These are phyloP conservation scores for Kwoniella sp. DNA, from an alignment of 768 basidiomycete genomes.

Conservation along the genomic window DNA sequence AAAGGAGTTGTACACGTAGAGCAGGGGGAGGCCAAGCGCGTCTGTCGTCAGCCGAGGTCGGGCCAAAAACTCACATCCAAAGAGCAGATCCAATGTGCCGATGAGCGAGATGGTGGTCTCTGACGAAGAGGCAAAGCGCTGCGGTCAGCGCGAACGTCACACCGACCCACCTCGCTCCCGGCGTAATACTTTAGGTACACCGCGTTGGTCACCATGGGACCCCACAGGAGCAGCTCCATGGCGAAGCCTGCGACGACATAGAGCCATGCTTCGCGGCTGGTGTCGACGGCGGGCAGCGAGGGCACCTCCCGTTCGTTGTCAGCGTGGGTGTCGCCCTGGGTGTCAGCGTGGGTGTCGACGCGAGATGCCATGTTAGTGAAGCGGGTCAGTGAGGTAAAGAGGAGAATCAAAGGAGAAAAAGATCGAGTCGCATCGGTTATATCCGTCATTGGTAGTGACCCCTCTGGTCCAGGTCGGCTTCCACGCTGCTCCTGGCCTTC, in stretches of 20 bases:
- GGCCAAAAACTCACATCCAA: slow-evolving; percentile 14
- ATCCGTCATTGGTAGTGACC: no score
- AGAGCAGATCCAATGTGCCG: slow-evolving; percentile 14
- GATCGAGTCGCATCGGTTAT: no score
- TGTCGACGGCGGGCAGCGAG: slow-evolving; percentile 17
- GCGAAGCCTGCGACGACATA: slow-evolving; percentile 23
- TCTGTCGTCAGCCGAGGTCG: background rate
- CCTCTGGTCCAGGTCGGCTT: slow-evolving; percentile 20
- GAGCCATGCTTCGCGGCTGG: slow-evolving; percentile 15
- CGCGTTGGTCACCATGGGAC: slow-evolving; percentile 19
- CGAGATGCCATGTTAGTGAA: no score
- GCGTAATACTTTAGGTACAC: slow-evolving; percentile 26
- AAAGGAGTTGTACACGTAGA: slow-evolving; percentile 27
- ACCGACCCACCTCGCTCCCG: slow-evolving; percentile 4
- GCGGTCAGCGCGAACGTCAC: no score
- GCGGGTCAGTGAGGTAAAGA: no score
- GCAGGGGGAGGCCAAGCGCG: slow-evolving; percentile 16
- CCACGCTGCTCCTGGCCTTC: slow-evolving; percentile 9
- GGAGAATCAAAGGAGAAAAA: no score
- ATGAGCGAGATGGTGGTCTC: slow-evolving; percentile 23
- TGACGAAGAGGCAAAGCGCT: slow-evolving; percentile 15
- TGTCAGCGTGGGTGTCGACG: no score
- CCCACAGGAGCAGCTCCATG: slow-evolving; percentile 25
- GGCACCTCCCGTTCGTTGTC: slow-evolving; percentile 20
- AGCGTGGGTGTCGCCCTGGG: no score